These are phyloP conservation scores for Papiliotrema nemorosa DNA, from an alignment of 1,284 basidiomycete genomes.

Conservation along the genomic window DNA sequence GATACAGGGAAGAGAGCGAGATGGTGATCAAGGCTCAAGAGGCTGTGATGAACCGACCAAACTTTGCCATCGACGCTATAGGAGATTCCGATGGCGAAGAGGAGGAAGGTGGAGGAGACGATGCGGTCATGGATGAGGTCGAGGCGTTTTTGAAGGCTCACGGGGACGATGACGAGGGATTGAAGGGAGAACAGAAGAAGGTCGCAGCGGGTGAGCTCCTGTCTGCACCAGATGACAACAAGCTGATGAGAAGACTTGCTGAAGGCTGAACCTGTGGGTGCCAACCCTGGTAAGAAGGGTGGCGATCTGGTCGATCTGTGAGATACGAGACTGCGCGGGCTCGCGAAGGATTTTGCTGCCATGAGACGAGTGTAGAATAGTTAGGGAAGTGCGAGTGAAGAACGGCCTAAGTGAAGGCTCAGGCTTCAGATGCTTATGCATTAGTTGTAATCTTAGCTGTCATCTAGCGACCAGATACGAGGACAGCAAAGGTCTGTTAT, in stretches of 20 bases:
- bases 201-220: conserved; percentile 49
- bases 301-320: conserved; percentile 1
- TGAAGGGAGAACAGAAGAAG: conserved; percentile 78
- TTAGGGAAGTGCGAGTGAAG: too few species aligned
- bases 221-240: not conserved
- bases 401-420: too few species aligned
- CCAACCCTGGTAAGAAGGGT: conserved; percentile 3
- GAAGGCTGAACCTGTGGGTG: conserved; percentile 34
- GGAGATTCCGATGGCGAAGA: conserved; percentile 70
- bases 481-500: too few species aligned
- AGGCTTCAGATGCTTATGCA: not conserved
- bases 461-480: too few species aligned
- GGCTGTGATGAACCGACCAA: conserved; percentile 80
- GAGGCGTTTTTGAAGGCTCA: conserved; percentile 82
- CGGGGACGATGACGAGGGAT: conserved; percentile 66
- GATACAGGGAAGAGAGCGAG: conserved; percentile 46
- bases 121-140: conserved; percentile 80
- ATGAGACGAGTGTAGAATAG: too few species aligned
- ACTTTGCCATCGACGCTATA: conserved; percentile 90
- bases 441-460: not conserved
- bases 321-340: not conserved
- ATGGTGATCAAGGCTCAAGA: conserved; percentile 75
- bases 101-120: conserved; percentile 58
- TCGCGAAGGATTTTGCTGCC: not conserved
- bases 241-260: conserved; percentile 26